A percentile compares a stretch with the other conserved stretches of the same genome.
These are phyloP conservation scores for Aaosphaeria arxii DNA, from an alignment of 2,329 filamentous ascomycete genomes.

Conservation along the genomic window DNA sequence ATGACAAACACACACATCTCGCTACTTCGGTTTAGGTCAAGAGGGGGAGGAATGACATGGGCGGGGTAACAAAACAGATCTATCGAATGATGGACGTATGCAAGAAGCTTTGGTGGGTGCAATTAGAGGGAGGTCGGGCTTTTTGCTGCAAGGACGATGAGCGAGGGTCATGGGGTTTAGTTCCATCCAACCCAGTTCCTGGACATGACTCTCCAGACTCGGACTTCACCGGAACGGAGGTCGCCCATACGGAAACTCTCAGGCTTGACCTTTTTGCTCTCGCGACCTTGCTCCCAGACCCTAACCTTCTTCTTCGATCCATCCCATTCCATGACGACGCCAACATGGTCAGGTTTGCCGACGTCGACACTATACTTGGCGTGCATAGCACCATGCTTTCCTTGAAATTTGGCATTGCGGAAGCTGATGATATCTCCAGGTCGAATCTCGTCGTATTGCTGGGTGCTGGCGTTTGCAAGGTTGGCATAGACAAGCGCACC, in stretches of 20 bases:
- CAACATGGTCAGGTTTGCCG: constrained; percentile 85
- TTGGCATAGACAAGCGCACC: constrained; percentile 93
- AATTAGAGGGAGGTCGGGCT: no score
- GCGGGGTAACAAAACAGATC: no score
- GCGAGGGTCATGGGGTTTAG: background rate
- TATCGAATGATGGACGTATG: no score
- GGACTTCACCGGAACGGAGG: constrained; percentile 87
- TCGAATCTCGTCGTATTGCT: constrained; percentile 89
- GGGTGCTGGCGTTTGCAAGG: constrained; percentile 86
- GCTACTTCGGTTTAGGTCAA: no score
- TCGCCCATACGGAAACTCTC: constrained; percentile 95
- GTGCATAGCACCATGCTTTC: constrained; percentile 92
- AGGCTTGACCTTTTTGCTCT: constrained; percentile 88
- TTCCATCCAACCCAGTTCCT: constrained; percentile 87
- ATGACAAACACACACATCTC: no score
- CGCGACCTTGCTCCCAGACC: constrained; percentile 91
- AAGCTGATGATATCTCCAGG: constrained; percentile 90
- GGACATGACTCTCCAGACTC: constrained; percentile 95
- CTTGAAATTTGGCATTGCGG: constrained; percentile 90
- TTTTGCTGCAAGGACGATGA: no score
- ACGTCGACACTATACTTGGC: constrained; percentile 89
- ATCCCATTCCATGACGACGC: constrained; percentile 92
- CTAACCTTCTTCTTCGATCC: constrained; percentile 97
- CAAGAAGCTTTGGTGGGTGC: no score
- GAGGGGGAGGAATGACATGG: no score